These are phyloP conservation scores for Aureobasidium musti DNA, from an alignment of 2,329 filamentous ascomycete genomes.

Conservation along the genomic window DNA sequence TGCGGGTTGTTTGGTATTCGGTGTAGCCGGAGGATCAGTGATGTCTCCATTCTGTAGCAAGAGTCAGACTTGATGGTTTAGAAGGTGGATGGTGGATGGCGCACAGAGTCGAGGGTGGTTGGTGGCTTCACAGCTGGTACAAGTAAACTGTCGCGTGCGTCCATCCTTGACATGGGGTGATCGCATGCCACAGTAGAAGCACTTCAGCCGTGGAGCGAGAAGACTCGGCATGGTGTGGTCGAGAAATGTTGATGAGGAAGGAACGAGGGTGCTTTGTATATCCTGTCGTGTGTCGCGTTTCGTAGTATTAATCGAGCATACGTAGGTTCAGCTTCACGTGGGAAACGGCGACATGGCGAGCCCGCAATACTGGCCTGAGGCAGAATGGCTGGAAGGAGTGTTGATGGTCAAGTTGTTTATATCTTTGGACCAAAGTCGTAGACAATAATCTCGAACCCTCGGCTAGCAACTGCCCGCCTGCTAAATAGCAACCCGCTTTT, in stretches of 20 bases:
- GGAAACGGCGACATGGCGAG: conserved; percentile 6
- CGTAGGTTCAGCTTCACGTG: background rate
- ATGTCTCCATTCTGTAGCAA: conserved; percentile 74
- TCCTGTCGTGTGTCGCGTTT: background rate
- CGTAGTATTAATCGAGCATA: background rate
- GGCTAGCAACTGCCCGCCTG: background rate
- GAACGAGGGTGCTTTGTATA: background rate
- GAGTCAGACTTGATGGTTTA: conserved; percentile 24
- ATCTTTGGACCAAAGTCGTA: background rate
- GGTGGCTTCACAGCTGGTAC: conserved; percentile 75
- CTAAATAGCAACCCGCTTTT: conserved; percentile 1
- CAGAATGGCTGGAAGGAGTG: background rate
- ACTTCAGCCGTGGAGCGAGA: conserved; percentile 44
- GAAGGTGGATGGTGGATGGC: conserved; percentile 33
- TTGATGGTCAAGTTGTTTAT: background rate
- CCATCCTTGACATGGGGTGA: conserved; percentile 63
- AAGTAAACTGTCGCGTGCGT: conserved; percentile 66
- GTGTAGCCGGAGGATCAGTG: conserved; percentile 72
- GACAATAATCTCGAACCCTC: conserved; percentile 20
- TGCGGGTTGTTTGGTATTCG: conserved; percentile 52
- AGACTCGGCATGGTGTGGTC: conserved; percentile 29
- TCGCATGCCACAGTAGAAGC: conserved; percentile 81
- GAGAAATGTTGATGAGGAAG: background rate
- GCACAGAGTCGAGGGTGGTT: conserved; percentile 86
- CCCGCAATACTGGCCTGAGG: background rate